Base-by-base conservation (phyloP, 2,329 filamentous ascomycete species). In the Basipetospora chlamydospora region DNA sequence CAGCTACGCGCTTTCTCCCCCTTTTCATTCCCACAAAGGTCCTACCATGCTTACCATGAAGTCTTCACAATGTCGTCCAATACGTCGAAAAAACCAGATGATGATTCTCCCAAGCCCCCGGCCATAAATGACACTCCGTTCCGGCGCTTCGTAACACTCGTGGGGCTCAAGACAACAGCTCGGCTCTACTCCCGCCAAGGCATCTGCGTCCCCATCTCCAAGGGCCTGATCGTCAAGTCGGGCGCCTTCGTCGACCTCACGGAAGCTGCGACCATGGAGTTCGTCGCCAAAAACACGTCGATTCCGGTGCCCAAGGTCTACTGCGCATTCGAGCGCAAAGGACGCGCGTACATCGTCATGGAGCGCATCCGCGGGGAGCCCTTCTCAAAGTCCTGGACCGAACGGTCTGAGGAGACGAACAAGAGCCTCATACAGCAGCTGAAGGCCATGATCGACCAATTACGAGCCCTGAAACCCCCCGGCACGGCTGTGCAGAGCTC, bases 341-440 rank as follows among this genome's bases (percentile, higher is more conserved):
- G 53, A 13, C 42, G 43, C 4, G 51, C 58, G 1, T 64, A 64
- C 43, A 66, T 69, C 29, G 50, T 67, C 1, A 70, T 69, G 63
- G 50, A 56, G 28, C 43, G 50, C 3, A 45, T 57, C 6, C 42
- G 41, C 2, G 56, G 54, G 10, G 13, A 39, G 9, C 13, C 33
- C 5, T 28, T 55, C 1, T 28, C 46, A 0, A 20, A 37, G 1
- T 39, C 31, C 9, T 50, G 45, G 44, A 39, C n/a, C 17, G 18
- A 21, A 4, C 9, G 46, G 0, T 43, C 47, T 0, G 38, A 39
- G 1, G 21, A 32, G 3, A 17, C 16, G 12, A 15, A 17, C 16
- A 16, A 31, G 13, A 31, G 28, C 7, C 6, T 31, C 4, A 7
- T 31, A 6, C 15, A 15, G 16, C 28, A 31, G 20, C 28, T 31